Base-by-base conservation (phyloP, 495 filamentous ascomycete genomes). In the Friedmanniomyces simplex region DNA sequence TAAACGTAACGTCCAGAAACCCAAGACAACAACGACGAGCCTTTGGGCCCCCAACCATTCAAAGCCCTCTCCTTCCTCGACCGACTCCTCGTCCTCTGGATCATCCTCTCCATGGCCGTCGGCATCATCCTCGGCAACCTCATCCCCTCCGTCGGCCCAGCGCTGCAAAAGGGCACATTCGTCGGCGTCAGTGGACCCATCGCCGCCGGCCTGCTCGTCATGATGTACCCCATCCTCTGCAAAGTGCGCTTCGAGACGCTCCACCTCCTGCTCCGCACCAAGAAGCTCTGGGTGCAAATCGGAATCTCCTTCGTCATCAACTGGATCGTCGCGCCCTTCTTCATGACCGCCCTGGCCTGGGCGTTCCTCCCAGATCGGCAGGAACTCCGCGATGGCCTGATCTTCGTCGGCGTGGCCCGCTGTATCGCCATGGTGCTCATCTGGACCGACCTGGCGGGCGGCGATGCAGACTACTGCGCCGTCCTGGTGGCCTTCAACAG, bases 151-250 rank as follows among this genome's bases (percentile, higher is more conserved):
- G 79, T 78, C 0, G 82, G 78, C 0, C 76, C 74, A 1, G 79
- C 81, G 13, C 72, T 93, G 39, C 80, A 91, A 58, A 78, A 77
- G 52, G 87, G 89, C 0, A 77, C 77, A 39, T 90, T 94, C 68
- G 77, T 80, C 6, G 82, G 78, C 1, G 89, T 94, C 26, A 87
- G 83, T 16, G 64, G 90, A 7, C 89, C 88, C 0, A 91, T 94
- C 46, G 86, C 88, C 0, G 70, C 91, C 58, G 89, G 90, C 13
- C 74, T 95, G 20, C 77, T 95, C 8, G 80, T 93, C 26, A 95
- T 95, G 88, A 95, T 95, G 89, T 95, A 94, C 64, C 90, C 90
- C 0, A 94, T 94, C 59, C 75, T 95, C 21, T 93, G 90, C 79
- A 96, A 95, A 70, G 84, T 96, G n/a, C 80, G 82, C 34, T 94